Conservation (phyloP, 1,139 yeast species). For the Saccharomyces pastorianus region DNA sequence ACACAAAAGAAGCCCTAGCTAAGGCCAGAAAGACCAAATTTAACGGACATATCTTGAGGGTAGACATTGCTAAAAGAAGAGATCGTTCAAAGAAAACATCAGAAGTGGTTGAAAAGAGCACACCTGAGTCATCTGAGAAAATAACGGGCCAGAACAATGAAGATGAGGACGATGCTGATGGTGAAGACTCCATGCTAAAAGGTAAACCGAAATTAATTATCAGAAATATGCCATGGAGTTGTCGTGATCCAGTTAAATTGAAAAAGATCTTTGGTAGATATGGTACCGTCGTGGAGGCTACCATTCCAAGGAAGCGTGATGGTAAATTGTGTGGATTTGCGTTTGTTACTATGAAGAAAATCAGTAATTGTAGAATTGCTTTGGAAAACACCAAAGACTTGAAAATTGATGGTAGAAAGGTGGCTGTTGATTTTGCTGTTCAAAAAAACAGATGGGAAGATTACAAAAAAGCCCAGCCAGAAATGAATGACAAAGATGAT, state of each 20-base stretch:
- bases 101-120: conserved; percentile 18
- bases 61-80: conserved; percentile 89
- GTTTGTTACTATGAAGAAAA: conserved; percentile 82
- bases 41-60: conserved; percentile 57
- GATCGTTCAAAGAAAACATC: conserved; percentile 41
- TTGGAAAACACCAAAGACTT: conserved; percentile 65
- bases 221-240: conserved; percentile 93
- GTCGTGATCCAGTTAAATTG: conserved; percentile 66
- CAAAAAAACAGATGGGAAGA: conserved; percentile 77
- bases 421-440: conserved; percentile 89
- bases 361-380: conserved; percentile 71
- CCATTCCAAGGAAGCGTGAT: conserved; percentile 79
- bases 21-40: conserved; percentile 61
- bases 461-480: conserved; percentile 36
- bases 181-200: conserved; percentile 42
- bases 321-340: conserved; percentile 95
- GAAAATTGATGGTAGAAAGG: conserved; percentile 83
- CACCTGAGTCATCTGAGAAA: conserved; percentile 6
- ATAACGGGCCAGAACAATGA: conserved; percentile 15
- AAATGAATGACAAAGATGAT: conserved; percentile 33
- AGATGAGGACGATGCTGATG: conserved; percentile 21
- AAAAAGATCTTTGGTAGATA: conserved; percentile 62
- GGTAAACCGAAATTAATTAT: conserved; percentile 79
- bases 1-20: conserved; percentile 66
- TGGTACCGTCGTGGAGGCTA: conserved; percentile 85